Evolutionary conservation across 495 filamentous ascomycete species (phyloP).

Genomic region (Xylaria sp.): DNA sequence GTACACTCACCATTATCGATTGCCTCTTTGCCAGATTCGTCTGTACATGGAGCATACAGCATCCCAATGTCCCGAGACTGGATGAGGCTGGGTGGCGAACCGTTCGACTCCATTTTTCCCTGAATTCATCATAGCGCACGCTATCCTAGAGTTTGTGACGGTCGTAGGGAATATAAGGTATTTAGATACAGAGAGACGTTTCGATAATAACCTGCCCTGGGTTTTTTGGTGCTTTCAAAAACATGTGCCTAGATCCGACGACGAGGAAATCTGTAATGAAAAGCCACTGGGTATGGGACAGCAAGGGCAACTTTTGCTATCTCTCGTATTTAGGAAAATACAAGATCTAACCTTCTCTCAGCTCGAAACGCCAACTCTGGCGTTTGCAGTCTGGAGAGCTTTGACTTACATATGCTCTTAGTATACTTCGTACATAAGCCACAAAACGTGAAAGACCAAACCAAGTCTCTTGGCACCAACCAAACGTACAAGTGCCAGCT

Average conservation of each 20-base stretch:
- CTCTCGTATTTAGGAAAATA: conserved; percentile 34
- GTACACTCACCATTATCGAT: conserved; percentile 24
- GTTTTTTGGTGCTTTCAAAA: too few species aligned
- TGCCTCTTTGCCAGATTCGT: conserved; percentile 39
- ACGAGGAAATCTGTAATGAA: too few species aligned
- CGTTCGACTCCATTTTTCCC: conserved; percentile 27
- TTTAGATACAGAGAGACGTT: background rate
- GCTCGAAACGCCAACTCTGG: conserved; percentile 43
- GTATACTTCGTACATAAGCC: too few species aligned
- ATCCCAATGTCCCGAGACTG: conserved; percentile 35
- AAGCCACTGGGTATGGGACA: too few species aligned
- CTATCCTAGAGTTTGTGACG: conserved; percentile 28
- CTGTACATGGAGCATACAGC: conserved; percentile 45
- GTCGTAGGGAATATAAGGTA: conserved; percentile 18
- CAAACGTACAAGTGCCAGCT: background rate
- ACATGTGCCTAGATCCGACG: too few species aligned
- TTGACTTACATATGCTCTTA: conserved; percentile 36
- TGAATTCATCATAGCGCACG: conserved; percentile 27
- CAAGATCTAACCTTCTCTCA: conserved; percentile 40
- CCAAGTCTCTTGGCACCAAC: background rate
- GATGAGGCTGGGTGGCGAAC: background rate
- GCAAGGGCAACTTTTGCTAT: conserved; percentile 42
- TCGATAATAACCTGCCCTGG: conserved; percentile 12
- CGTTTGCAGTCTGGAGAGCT: conserved; percentile 38
- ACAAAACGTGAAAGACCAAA: conserved; percentile 37